Conservation (phyloP, 495 filamentous ascomycete species). For the Aspergillus incahuasiensis region DNA sequence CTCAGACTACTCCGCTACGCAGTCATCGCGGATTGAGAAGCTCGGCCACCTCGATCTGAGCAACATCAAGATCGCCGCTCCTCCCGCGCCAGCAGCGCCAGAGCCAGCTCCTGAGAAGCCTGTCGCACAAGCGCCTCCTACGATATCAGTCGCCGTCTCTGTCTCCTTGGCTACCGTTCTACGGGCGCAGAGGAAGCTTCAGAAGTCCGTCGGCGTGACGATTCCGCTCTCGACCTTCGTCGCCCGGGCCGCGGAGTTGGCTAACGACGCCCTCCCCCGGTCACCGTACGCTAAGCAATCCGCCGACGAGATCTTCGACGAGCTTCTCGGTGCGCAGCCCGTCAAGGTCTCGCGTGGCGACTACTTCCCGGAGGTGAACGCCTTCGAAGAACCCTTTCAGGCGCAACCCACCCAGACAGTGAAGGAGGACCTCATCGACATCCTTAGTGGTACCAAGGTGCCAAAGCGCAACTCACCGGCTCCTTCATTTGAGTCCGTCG, state of each 20-base stretch:
- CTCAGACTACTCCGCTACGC: conserved; percentile 60
- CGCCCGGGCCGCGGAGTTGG: conserved; percentile 71
- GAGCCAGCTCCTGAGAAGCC: conserved; percentile 39
- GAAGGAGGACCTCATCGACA: conserved; percentile 66
- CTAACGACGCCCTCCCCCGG: conserved; percentile 78
- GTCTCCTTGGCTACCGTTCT: conserved; percentile 74
- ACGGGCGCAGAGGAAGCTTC: conserved; percentile 72
- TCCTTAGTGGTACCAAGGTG: conserved; percentile 53
- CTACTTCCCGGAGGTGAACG: conserved; percentile 72
- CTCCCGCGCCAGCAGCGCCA: conserved; percentile 44
- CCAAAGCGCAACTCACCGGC: conserved; percentile 22
- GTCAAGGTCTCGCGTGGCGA: conserved; percentile 48
- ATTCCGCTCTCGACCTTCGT: conserved; percentile 86
- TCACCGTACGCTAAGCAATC: conserved; percentile 56
- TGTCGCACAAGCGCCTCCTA: conserved; percentile 29
- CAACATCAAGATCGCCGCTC: conserved; percentile 82
- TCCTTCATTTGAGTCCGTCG: not conserved
- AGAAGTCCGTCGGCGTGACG: conserved; percentile 67
- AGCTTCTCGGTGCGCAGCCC: conserved; percentile 71
- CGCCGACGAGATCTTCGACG: conserved; percentile 80
- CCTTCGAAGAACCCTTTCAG: conserved; percentile 38
- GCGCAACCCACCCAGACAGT: conserved; percentile 25
- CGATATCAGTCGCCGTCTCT: conserved; percentile 52
- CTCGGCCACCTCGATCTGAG: conserved; percentile 83
- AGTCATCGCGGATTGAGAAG: conserved; percentile 65